Evolutionary conservation across 2,329 filamentous ascomycete genomes (phyloP).

Genomic region (Lojkania enalia): DNA sequence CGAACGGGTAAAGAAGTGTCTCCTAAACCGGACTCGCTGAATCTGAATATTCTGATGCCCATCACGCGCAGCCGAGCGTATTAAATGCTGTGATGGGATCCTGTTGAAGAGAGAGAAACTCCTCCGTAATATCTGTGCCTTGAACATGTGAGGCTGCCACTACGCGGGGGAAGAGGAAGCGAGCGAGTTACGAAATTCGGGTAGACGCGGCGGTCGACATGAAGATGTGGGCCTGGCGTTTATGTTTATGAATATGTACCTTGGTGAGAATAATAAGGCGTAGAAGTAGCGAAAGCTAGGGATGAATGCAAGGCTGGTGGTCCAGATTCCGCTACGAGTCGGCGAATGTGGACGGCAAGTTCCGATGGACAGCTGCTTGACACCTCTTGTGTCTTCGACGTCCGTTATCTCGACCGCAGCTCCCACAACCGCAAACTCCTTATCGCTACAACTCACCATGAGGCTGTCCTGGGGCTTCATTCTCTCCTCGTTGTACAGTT

Average conservation of each 20-base stretch:
- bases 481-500: conserved; percentile 46
- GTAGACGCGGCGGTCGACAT: background rate
- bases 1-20: conserved; percentile 42
- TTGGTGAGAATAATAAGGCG: background rate
- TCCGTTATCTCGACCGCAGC: conserved; percentile 29
- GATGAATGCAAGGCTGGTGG: background rate
- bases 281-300: background rate
- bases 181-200: background rate
- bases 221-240: background rate
- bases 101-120: conserved; percentile 41
- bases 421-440: conserved; percentile 20
- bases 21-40: conserved; percentile 48
- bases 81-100: conserved; percentile 26
- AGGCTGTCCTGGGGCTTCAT: conserved; percentile 48
- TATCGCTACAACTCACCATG: conserved; percentile 46
- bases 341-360: conserved; percentile 5
- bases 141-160: conserved; percentile 41
- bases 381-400: conserved; percentile 20
- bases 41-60: conserved; percentile 36
- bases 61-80: conserved; percentile 32
- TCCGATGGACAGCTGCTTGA: background rate
- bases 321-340: background rate
- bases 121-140: conserved; percentile 41
- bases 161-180: conserved; percentile 15
- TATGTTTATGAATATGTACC: background rate